These are phyloP conservation scores for Corynespora cassiicola DNA, from an alignment of 2,329 filamentous ascomycete genomes.

Conservation along the genomic window DNA sequence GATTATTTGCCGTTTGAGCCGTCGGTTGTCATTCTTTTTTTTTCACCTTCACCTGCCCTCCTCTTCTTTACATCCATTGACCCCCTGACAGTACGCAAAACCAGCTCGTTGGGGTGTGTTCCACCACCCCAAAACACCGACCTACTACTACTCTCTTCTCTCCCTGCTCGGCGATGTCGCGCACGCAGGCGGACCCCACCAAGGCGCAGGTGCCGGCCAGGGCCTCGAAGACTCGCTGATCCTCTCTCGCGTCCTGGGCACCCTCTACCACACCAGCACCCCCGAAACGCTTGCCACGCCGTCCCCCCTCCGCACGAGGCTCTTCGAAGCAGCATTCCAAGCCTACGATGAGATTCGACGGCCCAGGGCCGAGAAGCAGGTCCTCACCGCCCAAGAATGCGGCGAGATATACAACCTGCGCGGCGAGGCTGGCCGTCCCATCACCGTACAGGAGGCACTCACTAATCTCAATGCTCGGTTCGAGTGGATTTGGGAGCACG, in stretches of 20 bases:
- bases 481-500: conserved; percentile 17
- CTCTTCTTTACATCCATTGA: background rate
- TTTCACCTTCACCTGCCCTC: background rate
- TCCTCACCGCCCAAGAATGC: conserved; percentile 11
- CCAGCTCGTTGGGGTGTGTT: conserved; percentile 17
- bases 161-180: conserved; percentile 23
- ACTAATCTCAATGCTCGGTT: conserved; percentile 12
- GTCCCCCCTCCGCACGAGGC: conserved; percentile 1
- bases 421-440: background rate
- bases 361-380: conserved; percentile 15
- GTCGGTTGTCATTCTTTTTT: background rate
- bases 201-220: conserved; percentile 21
- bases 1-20: too few relatives aligned
- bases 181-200: conserved; percentile 18
- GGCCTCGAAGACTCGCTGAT: conserved; percentile 25
- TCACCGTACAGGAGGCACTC: conserved; percentile 9
- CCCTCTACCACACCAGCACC: conserved; percentile 2
- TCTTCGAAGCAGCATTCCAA: conserved; percentile 14
- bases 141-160: conserved; percentile 15
- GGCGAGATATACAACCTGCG: conserved; percentile 15
- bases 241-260: conserved; percentile 15
- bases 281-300: background rate
- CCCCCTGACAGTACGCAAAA: conserved; percentile 10
- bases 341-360: conserved; percentile 16
- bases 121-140: conserved; percentile 17